These are phyloP conservation scores for Chlamydomonas sphaeroides DNA, from an alignment of 139 green algal species.

Conservation along the genomic window DNA sequence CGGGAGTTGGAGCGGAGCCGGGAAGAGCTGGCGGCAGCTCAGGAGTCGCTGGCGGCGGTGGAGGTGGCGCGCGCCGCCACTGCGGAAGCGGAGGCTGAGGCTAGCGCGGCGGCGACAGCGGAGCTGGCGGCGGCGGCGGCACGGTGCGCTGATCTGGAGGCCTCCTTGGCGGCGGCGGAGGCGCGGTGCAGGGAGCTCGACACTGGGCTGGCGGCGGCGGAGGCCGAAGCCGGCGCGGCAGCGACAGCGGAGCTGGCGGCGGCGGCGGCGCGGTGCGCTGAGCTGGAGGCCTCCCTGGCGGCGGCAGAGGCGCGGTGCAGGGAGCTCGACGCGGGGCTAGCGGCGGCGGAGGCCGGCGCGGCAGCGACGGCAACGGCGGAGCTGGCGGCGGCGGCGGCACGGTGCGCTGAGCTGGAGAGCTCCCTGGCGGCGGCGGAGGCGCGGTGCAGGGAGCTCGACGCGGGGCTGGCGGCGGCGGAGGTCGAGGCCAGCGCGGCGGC, in stretches of 20 bases:
- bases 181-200: not conserved
- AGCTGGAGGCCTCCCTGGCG: constrained; percentile 1
- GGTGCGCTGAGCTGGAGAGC: not conserved
- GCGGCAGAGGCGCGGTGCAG: too few relatives aligned
- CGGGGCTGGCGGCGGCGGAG: not conserved
- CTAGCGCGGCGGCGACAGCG: not conserved
- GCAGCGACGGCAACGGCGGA: not conserved
- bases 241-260: not conserved
- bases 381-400: not conserved
- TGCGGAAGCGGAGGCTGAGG: not conserved
- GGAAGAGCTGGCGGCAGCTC: not conserved
- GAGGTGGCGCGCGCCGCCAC: not conserved
- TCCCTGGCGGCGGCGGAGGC: not conserved
- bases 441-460: not conserved
- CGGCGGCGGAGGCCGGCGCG: not conserved
- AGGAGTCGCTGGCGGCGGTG: not conserved
- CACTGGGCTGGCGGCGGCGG: not conserved
- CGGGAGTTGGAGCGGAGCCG: constrained; percentile 14
- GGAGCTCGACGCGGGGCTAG: not conserved
- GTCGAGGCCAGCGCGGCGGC: not conserved
- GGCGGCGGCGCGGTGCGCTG: not conserved
- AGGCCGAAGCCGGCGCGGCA: not conserved
- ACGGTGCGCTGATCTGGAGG: not conserved
- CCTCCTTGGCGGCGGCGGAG: not conserved
- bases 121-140: not conserved